phyloP scores from a whole-genome alignment of 2,329 filamentous ascomycete species.

The Fusarium protoensiforme region DNA sequence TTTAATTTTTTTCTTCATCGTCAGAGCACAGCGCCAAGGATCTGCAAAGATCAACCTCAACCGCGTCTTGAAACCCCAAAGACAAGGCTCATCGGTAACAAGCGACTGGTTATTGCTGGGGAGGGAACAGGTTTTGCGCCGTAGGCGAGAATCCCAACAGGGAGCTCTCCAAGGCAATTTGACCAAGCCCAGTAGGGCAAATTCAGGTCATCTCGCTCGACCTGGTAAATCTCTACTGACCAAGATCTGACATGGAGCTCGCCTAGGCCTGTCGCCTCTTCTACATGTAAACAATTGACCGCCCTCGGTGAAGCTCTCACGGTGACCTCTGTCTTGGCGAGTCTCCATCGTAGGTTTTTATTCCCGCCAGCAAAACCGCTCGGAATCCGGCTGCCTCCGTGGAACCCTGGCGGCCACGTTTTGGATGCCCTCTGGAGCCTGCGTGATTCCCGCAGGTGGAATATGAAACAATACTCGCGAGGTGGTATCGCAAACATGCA shows the following conservation, averaged over 20 bases:
- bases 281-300: background rate
- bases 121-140: background rate
- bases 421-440: background rate
- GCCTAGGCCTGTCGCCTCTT: background rate
- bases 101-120: background rate
- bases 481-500: background rate
- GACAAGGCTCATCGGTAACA: background rate
- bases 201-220: background rate
- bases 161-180: background rate
- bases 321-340: background rate
- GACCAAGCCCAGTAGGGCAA: background rate
- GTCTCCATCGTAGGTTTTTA: background rate
- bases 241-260: background rate
- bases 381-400: background rate
- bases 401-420: background rate
- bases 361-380: background rate
- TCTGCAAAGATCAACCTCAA: conserved; percentile 1
- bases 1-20: background rate
- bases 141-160: background rate
- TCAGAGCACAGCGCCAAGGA: background rate
- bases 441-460: background rate
- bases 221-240: background rate
- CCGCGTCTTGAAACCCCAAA: background rate
- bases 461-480: conserved; percentile 2
- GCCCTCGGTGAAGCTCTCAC: background rate